A percentile compares a stretch with the other conserved stretches of the same genome.
These are phyloP conservation scores for Acer saccharum DNA, from an alignment of 345 rosid genomes.

Conservation along the genomic window DNA sequence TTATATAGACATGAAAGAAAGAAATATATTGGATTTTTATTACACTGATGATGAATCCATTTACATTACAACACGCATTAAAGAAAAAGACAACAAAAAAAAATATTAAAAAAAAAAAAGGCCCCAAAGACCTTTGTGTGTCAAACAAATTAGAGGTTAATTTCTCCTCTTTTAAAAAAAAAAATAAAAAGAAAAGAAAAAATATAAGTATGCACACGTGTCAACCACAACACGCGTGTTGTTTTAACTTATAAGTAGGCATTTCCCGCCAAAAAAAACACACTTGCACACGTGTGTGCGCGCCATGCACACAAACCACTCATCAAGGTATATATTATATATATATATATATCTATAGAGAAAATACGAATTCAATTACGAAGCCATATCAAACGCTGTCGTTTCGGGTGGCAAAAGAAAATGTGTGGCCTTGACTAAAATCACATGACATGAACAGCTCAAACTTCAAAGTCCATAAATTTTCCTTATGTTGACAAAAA, in stretches of 20 bases:
- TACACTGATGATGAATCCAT: conserved; percentile 33
- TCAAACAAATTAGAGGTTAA: conserved; percentile 27
- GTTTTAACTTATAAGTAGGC: conserved; percentile 25
- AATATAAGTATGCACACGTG: conserved; percentile 31
- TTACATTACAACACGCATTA: conserved; percentile 34
- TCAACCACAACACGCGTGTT: conserved; percentile 31
- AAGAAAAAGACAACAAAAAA: conserved; percentile 18
- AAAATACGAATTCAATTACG: too few relatives aligned
- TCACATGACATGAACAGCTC: not conserved
- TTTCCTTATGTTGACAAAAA: not conserved
- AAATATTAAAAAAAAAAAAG: conserved; percentile 20
- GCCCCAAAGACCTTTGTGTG: conserved; percentile 55
- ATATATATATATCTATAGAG: not conserved
- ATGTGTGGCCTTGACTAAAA: conserved; percentile 19
- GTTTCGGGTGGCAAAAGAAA: conserved; percentile 17
- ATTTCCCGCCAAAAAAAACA: conserved; percentile 54
- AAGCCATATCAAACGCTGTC: conserved; percentile 12
- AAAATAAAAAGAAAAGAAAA: conserved; percentile 2
- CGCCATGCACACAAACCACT: conserved; percentile 39
- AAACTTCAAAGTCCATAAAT: conserved; percentile 21
- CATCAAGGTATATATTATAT: conserved; percentile 8
- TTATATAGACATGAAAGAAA: not conserved
- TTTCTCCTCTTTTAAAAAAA: conserved; percentile 19
- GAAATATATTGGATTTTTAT: conserved; percentile 18
- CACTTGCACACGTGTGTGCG: conserved; percentile 40